Conservation (phyloP, 2,329 filamentous ascomycete genomes). For the Graphilbum sp. region DNA sequence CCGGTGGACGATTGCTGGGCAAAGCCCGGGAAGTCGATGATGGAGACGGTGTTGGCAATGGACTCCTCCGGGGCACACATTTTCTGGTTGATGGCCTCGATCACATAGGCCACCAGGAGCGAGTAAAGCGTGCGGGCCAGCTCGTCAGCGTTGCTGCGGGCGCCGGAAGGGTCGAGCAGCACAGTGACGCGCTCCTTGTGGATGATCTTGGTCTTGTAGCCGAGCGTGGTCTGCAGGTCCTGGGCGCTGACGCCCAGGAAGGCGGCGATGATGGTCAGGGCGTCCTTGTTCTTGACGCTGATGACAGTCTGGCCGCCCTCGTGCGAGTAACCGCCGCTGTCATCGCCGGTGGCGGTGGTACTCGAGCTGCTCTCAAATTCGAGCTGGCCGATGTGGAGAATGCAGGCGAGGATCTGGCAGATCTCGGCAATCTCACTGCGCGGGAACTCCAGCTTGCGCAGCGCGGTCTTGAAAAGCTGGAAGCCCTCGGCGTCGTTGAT, state of each 20-base stretch:
- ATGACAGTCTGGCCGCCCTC: constrained; percentile 81
- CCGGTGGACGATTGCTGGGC: constrained; percentile 68
- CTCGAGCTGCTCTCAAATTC: constrained; percentile 75
- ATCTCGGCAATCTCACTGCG: constrained; percentile 90
- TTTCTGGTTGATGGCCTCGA: constrained; percentile 81
- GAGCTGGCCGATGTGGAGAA: constrained; percentile 93
- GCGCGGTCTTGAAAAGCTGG: constrained; percentile 89
- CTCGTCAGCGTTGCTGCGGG: constrained; percentile 83
- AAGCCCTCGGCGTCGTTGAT: constrained; percentile 95
- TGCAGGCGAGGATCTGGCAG: constrained; percentile 83
- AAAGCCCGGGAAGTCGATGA: constrained; percentile 95
- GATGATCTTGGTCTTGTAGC: constrained; percentile 94
- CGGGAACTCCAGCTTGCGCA: constrained; percentile 88
- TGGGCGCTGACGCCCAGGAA: constrained; percentile 74
- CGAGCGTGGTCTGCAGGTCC: constrained; percentile 74
- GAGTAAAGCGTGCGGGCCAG: constrained; percentile 87
- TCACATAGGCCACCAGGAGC: constrained; percentile 80
- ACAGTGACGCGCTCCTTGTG: constrained; percentile 95
- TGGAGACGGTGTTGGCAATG: constrained; percentile 83
- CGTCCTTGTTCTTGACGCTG: constrained; percentile 84
- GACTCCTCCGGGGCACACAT: constrained; percentile 76
- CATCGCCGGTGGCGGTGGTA: constrained; percentile 66
- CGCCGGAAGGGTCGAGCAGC: constrained; percentile 86
- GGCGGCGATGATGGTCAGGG: constrained; percentile 71
- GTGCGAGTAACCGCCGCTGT: constrained; percentile 91